Conservation (phyloP, 1,284 basidiomycete genomes). For the Austroboletus novae-zelandiae region DNA sequence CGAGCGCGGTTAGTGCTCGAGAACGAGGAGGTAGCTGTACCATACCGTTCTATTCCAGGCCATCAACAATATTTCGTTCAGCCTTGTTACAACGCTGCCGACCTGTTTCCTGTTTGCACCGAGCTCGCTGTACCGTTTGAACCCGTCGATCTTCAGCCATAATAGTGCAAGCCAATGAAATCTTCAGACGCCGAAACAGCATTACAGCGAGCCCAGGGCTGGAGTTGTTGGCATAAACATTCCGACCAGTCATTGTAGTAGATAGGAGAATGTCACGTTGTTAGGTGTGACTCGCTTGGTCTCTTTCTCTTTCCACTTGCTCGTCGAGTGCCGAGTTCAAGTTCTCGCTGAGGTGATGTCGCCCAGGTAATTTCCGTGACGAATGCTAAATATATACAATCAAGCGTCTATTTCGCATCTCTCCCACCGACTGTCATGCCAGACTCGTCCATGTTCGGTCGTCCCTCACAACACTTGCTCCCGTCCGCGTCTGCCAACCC, state of each 20-base stretch:
- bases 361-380: neutral
- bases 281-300: neutral
- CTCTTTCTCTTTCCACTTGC: neutral
- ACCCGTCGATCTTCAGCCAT: constrained; percentile 59
- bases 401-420: constrained; percentile 10
- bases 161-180: constrained; percentile 70
- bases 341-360: constrained; percentile 18
- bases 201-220: constrained; percentile 78
- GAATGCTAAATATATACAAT: constrained; percentile 18
- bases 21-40: constrained; percentile 75
- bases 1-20: constrained; percentile 80
- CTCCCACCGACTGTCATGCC: constrained; percentile 20
- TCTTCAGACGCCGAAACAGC: constrained; percentile 82
- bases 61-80: constrained; percentile 28
- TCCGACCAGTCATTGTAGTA: constrained; percentile 52
- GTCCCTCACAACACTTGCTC: constrained; percentile 22
- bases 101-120: constrained; percentile 79
- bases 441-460: constrained; percentile 29
- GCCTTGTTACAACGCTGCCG: constrained; percentile 87
- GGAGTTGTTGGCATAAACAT: constrained; percentile 76
- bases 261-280: neutral
- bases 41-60: neutral
- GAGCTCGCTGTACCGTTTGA: constrained; percentile 81
- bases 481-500: constrained; percentile 6
- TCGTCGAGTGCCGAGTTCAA: neutral